Conservation (phyloP, 208 protist species). For the Perkinsela sp. region DNA sequence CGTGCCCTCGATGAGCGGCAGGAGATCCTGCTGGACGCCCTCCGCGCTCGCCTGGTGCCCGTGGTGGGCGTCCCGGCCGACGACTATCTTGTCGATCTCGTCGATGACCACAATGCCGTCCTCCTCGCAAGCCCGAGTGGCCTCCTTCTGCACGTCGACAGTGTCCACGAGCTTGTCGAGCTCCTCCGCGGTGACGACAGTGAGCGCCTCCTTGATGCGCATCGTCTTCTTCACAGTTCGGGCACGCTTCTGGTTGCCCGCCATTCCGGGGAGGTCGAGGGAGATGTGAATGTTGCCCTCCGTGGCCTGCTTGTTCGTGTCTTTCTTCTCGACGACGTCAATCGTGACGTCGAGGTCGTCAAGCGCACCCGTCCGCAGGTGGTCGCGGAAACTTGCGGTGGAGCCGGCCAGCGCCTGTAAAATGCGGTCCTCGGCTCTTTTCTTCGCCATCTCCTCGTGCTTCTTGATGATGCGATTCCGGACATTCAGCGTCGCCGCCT, state of each 20-base stretch:
- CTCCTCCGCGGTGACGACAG: constrained; percentile 64
- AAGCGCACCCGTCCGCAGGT: constrained; percentile 61
- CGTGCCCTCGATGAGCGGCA: constrained; percentile 87
- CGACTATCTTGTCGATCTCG: constrained; percentile 94
- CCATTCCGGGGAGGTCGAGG: constrained; percentile 45
- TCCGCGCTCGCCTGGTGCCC: constrained; percentile 71
- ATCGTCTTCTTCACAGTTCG: constrained; percentile 63
- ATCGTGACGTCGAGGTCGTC: constrained; percentile 70
- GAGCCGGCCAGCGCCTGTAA: constrained; percentile 46
- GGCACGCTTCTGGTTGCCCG: constrained; percentile 21
- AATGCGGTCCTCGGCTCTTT: constrained; percentile 58
- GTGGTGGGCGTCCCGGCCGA: constrained; percentile 41
- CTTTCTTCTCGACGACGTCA: constrained; percentile 63
- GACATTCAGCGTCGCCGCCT: constrained; percentile 60
- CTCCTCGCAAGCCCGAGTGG: constrained; percentile 74
- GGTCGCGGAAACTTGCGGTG: constrained; percentile 66
- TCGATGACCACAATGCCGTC: constrained; percentile 95
- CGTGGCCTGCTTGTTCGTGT: constrained; percentile 36
- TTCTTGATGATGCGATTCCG: constrained; percentile 62
- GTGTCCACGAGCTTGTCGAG: constrained; percentile 74
- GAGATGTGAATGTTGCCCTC: constrained; percentile 53
- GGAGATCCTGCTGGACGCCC: constrained; percentile 88
- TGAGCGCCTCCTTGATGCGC: constrained; percentile 71
- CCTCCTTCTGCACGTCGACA: constrained; percentile 63
- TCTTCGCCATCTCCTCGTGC: constrained; percentile 39